Evolutionary conservation across 2,329 filamentous ascomycete genomes (phyloP), one percentile per base, ranked within the genome.

Genomic region (Sporothrix curviconia): DNA sequence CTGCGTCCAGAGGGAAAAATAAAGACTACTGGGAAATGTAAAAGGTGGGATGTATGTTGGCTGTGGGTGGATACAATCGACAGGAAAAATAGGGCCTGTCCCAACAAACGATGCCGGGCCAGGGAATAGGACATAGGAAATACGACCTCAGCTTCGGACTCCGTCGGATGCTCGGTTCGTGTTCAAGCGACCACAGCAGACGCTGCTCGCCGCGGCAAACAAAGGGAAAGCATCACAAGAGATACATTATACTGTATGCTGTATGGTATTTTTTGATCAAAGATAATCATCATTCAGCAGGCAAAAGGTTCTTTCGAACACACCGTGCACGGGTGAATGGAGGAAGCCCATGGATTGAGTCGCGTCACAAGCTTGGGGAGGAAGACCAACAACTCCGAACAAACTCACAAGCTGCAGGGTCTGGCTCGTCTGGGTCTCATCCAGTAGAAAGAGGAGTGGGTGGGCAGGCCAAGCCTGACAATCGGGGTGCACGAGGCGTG

Each of bases 141-240:
- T 49, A 37, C 50, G 58, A 47, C n/a, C 14, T 37, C 9, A 53
- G 39, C 19, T 30, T 55, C 50, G 58, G 36, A 58, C 12, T 58
- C 56, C 58, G 58, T 52, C 55, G 55, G 58, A 39, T 19, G 34
- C n/a, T n/a, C n/a, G n/a, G n/a, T n/a, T n/a, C n/a, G n/a, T n/a
- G n/a, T n/a, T n/a, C n/a, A n/a, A n/a, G n/a, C n/a, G n/a, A n/a
- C n/a, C n/a, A n/a, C n/a, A n/a, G n/a, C n/a, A n/a, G n/a, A n/a
- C n/a, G n/a, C n/a, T n/a, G n/a, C n/a, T n/a, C n/a, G n/a, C n/a
- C n/a, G n/a, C n/a, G n/a, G n/a, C n/a, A n/a, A n/a, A n/a, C n/a
- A n/a, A n/a, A n/a, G n/a, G n/a, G n/a, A n/a, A n/a, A n/a, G n/a
- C n/a, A n/a, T n/a, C n/a, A n/a, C n/a, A n/a, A n/a, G n/a, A n/a